Evolutionary conservation across 768 basidiomycete genomes (phyloP), one percentile per base, ranked within the genome.

Genomic region (Tricholomella constricta): DNA sequence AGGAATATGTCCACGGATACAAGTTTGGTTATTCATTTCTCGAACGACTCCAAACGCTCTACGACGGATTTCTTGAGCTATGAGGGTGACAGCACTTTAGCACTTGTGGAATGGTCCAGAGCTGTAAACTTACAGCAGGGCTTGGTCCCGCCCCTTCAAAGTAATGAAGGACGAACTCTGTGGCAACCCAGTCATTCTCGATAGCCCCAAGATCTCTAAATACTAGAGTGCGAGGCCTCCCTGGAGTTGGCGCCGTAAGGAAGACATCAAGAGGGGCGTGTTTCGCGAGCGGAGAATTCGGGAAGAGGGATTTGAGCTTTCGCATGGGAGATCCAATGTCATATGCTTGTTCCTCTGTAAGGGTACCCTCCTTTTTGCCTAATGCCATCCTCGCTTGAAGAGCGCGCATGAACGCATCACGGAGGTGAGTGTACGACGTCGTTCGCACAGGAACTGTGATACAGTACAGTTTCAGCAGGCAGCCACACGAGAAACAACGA

Each of bases 381-480:
- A 78, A 65, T 22, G 75, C 70, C 52, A 91, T 71, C 17, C 89
- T 82, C 2, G 76, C 72, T 57, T 84, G 82, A 41, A 94, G 68
- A 14, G 89, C 80, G 38, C 91, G 81, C 67, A 92, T 76, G 59
- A 93, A 93, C 2, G 88, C 91, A 63, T 94, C 91, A 19, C 91
- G 82, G 25, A 94, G 75, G 62, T 94, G 91, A 14, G 82, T 80
- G 64, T 85, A 91, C 6, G 83, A 85, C 0, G 91, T 93, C 31
- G 78, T 78, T 9, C 91, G 80, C 2, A 88, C 89, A 2, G 91
- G 91, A n/a, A 93, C 91, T 91, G 48, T 20, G 43, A 27, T 37
- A 32, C 22, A 52, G 9, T 40, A 41, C 38, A 27, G 38, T 41
- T 31, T 27, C 19, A 54, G 27, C 12, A n/a, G 10, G 14, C 37